A percentile compares a stretch with the other conserved stretches of the same genome.
These are phyloP conservation scores for Neurospora sp. DNA, from an alignment of 2,329 filamentous ascomycete genomes.

Conservation along the genomic window DNA sequence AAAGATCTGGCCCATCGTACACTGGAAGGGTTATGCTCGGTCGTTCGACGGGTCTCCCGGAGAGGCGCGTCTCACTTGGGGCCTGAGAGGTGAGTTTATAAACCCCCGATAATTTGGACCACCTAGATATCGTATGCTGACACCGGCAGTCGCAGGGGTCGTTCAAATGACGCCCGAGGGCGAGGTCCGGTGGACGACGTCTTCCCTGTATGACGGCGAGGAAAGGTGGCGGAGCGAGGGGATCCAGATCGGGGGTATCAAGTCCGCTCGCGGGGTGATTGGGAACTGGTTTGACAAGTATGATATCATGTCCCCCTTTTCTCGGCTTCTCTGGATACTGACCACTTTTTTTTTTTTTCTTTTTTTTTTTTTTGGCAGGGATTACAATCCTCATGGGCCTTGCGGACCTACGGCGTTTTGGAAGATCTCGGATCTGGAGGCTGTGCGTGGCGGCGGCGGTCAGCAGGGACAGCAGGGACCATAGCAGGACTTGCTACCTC, in stretches of 20 bases:
- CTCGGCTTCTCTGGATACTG: neutral
- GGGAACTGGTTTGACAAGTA: slow-evolving; percentile 73
- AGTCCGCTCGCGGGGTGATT: slow-evolving; percentile 55
- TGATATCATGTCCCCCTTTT: neutral
- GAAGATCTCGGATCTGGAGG: slow-evolving; percentile 51
- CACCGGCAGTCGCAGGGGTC: slow-evolving; percentile 31
- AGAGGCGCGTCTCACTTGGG: slow-evolving; percentile 60
- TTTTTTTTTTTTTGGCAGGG: slow-evolving; percentile 26
- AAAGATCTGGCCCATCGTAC: slow-evolving; percentile 51
- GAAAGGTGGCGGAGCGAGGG: slow-evolving; percentile 70
- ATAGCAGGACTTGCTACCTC: slow-evolving; percentile 19
- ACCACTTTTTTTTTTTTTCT: neutral
- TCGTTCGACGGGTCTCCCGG: slow-evolving; percentile 49
- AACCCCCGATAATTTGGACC: too few species aligned
- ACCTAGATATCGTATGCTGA: slow-evolving; percentile 4
- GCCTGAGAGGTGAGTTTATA: slow-evolving; percentile 44
- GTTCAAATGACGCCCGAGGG: slow-evolving; percentile 58
- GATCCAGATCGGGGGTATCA: slow-evolving; percentile 60
- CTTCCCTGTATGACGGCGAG: slow-evolving; percentile 52
- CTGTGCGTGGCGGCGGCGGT: slow-evolving; percentile 5
- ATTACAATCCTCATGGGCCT: slow-evolving; percentile 58
- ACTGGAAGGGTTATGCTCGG: slow-evolving; percentile 54
- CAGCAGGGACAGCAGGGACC: slow-evolving; percentile 16
- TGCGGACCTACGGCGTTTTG: slow-evolving; percentile 69
- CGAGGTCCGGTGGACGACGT: slow-evolving; percentile 65